phyloP scores from a whole-genome alignment of 208 protist species.

The Strigomonas oncopelti region DNA sequence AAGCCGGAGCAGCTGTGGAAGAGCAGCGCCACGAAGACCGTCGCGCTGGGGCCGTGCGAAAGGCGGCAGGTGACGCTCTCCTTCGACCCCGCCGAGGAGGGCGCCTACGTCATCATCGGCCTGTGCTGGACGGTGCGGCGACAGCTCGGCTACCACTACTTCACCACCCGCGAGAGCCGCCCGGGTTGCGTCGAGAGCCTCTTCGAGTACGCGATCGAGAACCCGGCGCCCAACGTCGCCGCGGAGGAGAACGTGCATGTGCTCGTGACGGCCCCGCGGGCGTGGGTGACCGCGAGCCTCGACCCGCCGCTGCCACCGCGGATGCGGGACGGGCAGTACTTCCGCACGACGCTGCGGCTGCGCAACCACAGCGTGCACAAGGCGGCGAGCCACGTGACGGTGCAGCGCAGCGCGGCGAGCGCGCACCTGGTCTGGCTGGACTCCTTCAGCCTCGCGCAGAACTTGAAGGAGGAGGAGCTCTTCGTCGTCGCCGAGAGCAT shows the following conservation, averaged over 20 bases:
- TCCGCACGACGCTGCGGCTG: constrained; percentile 54
- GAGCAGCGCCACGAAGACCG: constrained; percentile 52
- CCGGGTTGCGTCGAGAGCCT: constrained; percentile 37
- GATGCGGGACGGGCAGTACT: constrained; percentile 79
- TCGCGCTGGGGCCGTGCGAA: constrained; percentile 32
- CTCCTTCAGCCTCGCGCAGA: constrained; percentile 37
- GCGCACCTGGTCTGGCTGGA: constrained; percentile 67
- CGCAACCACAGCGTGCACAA: constrained; percentile 56
- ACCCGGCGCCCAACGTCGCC: constrained; percentile 53
- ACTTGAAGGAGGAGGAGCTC: constrained; percentile 40
- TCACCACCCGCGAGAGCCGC: constrained; percentile 50
- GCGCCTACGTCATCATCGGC: constrained; percentile 70
- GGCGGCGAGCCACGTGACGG: constrained; percentile 49
- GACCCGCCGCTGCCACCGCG: constrained; percentile 52
- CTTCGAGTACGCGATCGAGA: constrained; percentile 72
- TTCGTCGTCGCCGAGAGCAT: constrained; percentile 48
- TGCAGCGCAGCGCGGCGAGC: constrained; percentile 67
- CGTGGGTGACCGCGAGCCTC: constrained; percentile 49
- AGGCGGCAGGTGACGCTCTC: constrained; percentile 36
- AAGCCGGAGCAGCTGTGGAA: constrained; percentile 68
- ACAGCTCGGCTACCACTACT: constrained; percentile 82
- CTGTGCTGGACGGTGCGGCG: constrained; percentile 61
- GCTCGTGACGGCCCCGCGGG: constrained; percentile 53
- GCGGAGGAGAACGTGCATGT: constrained; percentile 66
- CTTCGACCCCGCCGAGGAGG: constrained; percentile 57